Base-by-base conservation (phyloP, 352 stramenopile species). In the Phytophthora uliginosa region DNA sequence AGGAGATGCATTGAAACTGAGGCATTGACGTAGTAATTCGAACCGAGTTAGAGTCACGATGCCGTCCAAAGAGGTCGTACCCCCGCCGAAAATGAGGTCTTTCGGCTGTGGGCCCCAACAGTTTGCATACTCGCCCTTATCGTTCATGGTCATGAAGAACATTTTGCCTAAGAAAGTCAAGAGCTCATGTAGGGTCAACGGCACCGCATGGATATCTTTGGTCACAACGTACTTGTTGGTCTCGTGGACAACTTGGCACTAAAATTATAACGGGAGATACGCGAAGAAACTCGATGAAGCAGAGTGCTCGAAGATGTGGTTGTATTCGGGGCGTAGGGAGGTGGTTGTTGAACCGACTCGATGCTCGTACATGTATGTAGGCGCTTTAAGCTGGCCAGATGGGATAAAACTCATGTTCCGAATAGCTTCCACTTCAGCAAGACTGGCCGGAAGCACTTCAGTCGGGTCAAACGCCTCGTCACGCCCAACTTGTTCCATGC, bases 391-490 rank as follows among this genome's bases (percentile, higher is more conserved):
- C 4, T 17, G 12, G 10, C 15, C 38, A 0, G 38, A 20, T n/a
- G 38, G 38, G 38, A 17, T 47, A n/a, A 47, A 47, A n/a, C 38
- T 3, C 38, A 47, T 47, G 38, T 47, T 47, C 3, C 24, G 24
- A 26, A 26, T 26, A 26, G 24, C 24, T 26, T 26, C 24, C 24
- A 26, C 24, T 26, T 47, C 38, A 47, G 38, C 38, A n/a, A n/a
- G 15, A 47, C 10, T 47, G 15, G 38, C n/a, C 12, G 38, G 57
- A 55, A 56, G 40, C 7, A n/a, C 7, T 2, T 42, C 10, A 24
- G 17, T 22, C 2, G 57, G 40, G 26, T 55, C 40, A 31, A 63
- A 63, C 12, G 57, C 40, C 26, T 63, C 57, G 15, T n/a, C 26
- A 31, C 26, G 26, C 7, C 7, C 26, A 31, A 2, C 26, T 4